phyloP scores from a whole-genome alignment of 2,329 filamentous ascomycete species.

The Zymoseptoria pseudotritici region DNA sequence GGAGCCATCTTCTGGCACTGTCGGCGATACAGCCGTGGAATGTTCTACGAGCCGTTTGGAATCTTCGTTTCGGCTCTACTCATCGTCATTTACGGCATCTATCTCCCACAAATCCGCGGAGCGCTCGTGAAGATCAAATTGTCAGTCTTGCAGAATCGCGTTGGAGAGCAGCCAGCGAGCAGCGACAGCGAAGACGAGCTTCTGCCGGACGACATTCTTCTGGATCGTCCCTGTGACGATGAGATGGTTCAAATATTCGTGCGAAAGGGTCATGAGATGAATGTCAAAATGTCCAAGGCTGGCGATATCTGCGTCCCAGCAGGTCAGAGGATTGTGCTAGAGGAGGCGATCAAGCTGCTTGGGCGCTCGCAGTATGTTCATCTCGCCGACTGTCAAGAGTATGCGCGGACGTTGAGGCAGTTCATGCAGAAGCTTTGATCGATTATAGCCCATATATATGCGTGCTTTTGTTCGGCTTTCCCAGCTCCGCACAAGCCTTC shows the following conservation, averaged over 20 bases:
- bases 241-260: slow-evolving; percentile 19
- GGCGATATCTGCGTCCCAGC: slow-evolving; percentile 10
- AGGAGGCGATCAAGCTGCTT: slow-evolving; percentile 16
- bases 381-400: neutral
- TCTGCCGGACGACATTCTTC: slow-evolving; percentile 14
- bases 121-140: slow-evolving; percentile 3
- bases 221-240: slow-evolving; percentile 18
- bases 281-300: slow-evolving; percentile 14
- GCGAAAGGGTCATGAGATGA: slow-evolving; percentile 13
- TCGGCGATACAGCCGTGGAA: slow-evolving; percentile 8
- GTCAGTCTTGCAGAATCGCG: neutral
- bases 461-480: neutral
- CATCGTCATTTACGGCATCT: slow-evolving; percentile 10
- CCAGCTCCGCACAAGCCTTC: neutral
- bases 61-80: slow-evolving; percentile 8
- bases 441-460: neutral
- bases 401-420: neutral
- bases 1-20: slow-evolving; percentile 13
- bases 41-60: slow-evolving; percentile 9
- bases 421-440: neutral
- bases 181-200: slow-evolving; percentile 8
- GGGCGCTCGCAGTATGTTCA: slow-evolving; percentile 5
- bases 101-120: slow-evolving; percentile 6
- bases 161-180: neutral
- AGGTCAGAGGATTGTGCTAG: slow-evolving; percentile 8